A percentile compares a stretch with the other conserved stretches of the same genome.
Evolutionary conservation across 2,329 filamentous ascomycete genomes (phyloP).

Genomic region (Neonectria magnoliae): DNA sequence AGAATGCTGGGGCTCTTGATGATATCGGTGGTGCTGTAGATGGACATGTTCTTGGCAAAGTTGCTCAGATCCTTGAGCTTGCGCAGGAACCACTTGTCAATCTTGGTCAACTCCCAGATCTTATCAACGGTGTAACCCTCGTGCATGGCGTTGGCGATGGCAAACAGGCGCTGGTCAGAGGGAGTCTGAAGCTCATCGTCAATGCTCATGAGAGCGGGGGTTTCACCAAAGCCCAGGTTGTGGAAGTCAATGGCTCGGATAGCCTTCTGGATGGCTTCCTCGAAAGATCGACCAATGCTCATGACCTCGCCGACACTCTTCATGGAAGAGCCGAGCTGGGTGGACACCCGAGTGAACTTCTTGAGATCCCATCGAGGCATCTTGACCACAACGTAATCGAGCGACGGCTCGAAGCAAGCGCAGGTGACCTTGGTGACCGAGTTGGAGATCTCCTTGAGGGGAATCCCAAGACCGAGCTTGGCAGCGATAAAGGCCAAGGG

Average conservation of each 20-base stretch:
- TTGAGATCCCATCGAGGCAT: slow-evolving; percentile 99
- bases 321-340: slow-evolving; percentile 96
- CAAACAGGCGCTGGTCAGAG: slow-evolving; percentile 96
- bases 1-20: slow-evolving; percentile 73
- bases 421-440: slow-evolving; percentile 95
- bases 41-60: slow-evolving; percentile 83
- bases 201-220: slow-evolving; percentile 91
- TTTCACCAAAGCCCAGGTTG: slow-evolving; percentile 95
- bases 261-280: slow-evolving; percentile 98
- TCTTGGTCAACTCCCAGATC: slow-evolving; percentile 98
- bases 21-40: slow-evolving; percentile 72
- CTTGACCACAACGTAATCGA: slow-evolving; percentile 98
- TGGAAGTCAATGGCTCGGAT: slow-evolving; percentile 95
- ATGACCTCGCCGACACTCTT: slow-evolving; percentile 99
- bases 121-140: slow-evolving; percentile 93
- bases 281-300: slow-evolving; percentile 96
- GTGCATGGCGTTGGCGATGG: slow-evolving; percentile 97
- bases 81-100: slow-evolving; percentile 97
- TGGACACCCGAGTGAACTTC: slow-evolving; percentile 97
- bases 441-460: slow-evolving; percentile 95
- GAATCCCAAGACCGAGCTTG: slow-evolving; percentile 94
- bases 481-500: slow-evolving; percentile 96
- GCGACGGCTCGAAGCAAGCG: slow-evolving; percentile 97
- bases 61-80: slow-evolving; percentile 91
- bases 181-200: slow-evolving; percentile 96